A percentile compares a stretch with the other conserved stretches of the same genome.
Conservation (phyloP, 1,284 basidiomycete genomes). For the Moesziomyces antarcticus region DNA sequence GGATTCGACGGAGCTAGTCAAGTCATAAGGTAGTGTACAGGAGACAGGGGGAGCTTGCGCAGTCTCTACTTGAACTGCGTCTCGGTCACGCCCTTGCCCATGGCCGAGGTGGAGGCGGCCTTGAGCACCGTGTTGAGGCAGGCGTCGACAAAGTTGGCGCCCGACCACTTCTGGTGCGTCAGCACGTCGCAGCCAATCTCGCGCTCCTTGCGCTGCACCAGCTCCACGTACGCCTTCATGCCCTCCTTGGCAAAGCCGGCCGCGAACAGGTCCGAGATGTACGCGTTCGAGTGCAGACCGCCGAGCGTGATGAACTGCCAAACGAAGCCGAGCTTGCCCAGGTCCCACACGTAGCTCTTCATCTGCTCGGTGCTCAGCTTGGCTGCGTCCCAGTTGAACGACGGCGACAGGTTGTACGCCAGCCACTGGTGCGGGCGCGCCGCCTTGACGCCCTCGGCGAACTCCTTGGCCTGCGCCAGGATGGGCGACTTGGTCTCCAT, state of each 20-base stretch:
- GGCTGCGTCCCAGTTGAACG: slow-evolving; percentile 70
- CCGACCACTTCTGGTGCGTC: slow-evolving; percentile 80
- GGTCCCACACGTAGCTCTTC: slow-evolving; percentile 90
- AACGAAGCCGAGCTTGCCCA: slow-evolving; percentile 91
- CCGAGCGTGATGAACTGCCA: slow-evolving; percentile 99
- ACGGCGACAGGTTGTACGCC: slow-evolving; percentile 68
- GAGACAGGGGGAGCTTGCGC: no score
- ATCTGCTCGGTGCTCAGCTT: slow-evolving; percentile 86
- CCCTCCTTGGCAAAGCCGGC: slow-evolving; percentile 82
- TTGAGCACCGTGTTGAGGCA: slow-evolving; percentile 94
- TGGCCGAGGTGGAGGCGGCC: slow-evolving; percentile 92
- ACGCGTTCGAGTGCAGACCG: slow-evolving; percentile 95
- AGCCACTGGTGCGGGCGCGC: slow-evolving; percentile 66
- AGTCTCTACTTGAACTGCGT: slow-evolving; percentile 75
- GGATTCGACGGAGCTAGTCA: neutral
- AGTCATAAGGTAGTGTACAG: slow-evolving; percentile 17
- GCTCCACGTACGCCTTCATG: slow-evolving; percentile 75
- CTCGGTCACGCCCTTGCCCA: slow-evolving; percentile 94
- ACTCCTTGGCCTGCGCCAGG: slow-evolving; percentile 89
- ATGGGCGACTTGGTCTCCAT: slow-evolving; percentile 96
- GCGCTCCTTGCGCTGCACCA: slow-evolving; percentile 71
- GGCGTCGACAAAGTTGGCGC: slow-evolving; percentile 90
- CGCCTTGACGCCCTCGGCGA: slow-evolving; percentile 73
- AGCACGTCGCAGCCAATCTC: slow-evolving; percentile 69
- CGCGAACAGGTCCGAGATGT: slow-evolving; percentile 94